These are phyloP conservation scores for Taphrina deformans DNA, from an alignment of 1,139 yeast genomes.

Conservation along the genomic window DNA sequence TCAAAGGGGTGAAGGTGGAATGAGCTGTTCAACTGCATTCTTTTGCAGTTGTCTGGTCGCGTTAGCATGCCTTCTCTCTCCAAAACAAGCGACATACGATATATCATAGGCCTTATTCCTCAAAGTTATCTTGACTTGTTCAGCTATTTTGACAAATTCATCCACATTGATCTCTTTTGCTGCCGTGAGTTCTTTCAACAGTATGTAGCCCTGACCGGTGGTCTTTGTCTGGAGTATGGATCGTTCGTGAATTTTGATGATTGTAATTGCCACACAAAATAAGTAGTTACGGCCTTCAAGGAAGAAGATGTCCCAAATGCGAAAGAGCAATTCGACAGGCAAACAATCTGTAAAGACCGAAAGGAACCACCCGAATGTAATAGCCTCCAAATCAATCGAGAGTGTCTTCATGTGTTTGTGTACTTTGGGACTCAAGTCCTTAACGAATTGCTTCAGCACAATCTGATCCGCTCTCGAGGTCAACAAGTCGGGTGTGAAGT, in stretches of 20 bases:
- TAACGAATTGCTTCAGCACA: conserved; percentile 44
- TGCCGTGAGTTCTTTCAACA: conserved; percentile 50
- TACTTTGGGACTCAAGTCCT: conserved; percentile 49
- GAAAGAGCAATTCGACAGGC: conserved; percentile 49
- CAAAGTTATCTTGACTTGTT: conserved; percentile 8
- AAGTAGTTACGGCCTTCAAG: conserved; percentile 41
- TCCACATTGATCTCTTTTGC: conserved; percentile 35
- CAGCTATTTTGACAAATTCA: conserved; percentile 20
- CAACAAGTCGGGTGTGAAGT: conserved; percentile 50
- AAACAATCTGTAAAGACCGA: conserved; percentile 57
- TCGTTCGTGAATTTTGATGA: conserved; percentile 50
- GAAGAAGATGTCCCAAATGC: conserved; percentile 32
- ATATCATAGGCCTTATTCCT: not conserved
- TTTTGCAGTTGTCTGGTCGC: not conserved
- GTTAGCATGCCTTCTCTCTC: not conserved
- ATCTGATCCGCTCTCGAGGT: conserved; percentile 52
- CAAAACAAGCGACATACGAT: not conserved
- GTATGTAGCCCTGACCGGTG: conserved; percentile 50
- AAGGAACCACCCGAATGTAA: conserved; percentile 62
- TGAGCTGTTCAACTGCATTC: not conserved
- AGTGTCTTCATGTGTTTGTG: conserved; percentile 47
- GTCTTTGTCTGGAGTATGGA: conserved; percentile 45
- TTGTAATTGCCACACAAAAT: conserved; percentile 49
- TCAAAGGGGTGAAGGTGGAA: not conserved
- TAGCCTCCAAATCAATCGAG: conserved; percentile 54